Percentiles rank a stretch among this genome's conserved stretches.
These are phyloP conservation scores for Sclerotinia glacialis DNA, from an alignment of 2,329 filamentous ascomycete genomes.

Conservation along the genomic window DNA sequence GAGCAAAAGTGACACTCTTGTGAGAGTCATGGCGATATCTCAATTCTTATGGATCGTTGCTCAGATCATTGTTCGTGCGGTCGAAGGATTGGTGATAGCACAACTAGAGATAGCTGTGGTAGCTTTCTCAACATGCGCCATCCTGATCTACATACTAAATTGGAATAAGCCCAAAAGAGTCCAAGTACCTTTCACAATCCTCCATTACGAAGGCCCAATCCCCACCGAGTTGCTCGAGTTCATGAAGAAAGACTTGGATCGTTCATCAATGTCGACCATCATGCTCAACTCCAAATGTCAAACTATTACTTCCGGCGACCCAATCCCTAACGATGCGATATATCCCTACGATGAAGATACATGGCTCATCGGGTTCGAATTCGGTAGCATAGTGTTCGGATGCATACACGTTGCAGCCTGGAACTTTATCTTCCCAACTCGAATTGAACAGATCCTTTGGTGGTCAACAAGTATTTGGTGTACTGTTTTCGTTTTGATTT, in stretches of 20 bases:
- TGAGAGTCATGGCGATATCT: conserved; percentile 13
- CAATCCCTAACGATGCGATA: conserved; percentile 10
- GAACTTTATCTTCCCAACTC: conserved; percentile 27
- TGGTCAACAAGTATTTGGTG: conserved; percentile 20
- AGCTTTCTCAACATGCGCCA: conserved; percentile 21
- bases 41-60: conserved; percentile 26
- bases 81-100: background rate
- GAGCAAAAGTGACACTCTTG: conserved; percentile 41
- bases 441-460: conserved; percentile 24
- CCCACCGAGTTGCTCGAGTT: background rate
- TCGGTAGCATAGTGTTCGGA: conserved; percentile 24
- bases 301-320: background rate
- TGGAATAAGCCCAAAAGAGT: conserved; percentile 18
- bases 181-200: background rate
- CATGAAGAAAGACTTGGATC: conserved; percentile 12
- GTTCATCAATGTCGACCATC: background rate
- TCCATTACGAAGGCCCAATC: conserved; percentile 9
- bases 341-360: conserved; percentile 6
- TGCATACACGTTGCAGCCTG: conserved; percentile 27
- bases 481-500: conserved; percentile 9
- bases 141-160: conserved; percentile 22
- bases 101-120: conserved; percentile 19
- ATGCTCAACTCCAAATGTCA: background rate
- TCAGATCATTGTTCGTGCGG: background rate
- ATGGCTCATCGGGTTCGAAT: conserved; percentile 15